These are phyloP conservation scores for Beauveria bassiana DNA, from an alignment of 2,329 filamentous ascomycete species.

Conservation along the genomic window DNA sequence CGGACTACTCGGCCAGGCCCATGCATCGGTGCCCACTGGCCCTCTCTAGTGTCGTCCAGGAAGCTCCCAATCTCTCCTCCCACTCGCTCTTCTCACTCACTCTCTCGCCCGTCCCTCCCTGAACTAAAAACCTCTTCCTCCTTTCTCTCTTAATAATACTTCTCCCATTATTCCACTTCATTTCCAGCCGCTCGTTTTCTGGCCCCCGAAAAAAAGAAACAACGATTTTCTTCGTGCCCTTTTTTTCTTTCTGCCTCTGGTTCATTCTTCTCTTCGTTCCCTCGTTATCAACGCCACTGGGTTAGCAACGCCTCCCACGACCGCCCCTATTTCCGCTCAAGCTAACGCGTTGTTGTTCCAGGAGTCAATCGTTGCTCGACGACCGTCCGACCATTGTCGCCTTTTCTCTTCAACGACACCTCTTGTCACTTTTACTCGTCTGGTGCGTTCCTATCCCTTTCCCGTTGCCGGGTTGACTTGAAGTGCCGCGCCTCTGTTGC, in stretches of 20 bases:
- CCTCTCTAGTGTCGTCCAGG: too few relatives aligned
- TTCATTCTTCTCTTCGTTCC: slow-evolving; percentile 1
- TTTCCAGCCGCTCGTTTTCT: slow-evolving; percentile 13
- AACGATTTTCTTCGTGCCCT: not conserved
- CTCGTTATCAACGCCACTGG: not conserved
- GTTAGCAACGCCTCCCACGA: not conserved
- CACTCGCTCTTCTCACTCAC: not conserved
- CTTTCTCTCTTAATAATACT: not conserved
- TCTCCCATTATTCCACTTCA: slow-evolving; percentile 3
- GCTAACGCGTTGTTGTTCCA: not conserved
- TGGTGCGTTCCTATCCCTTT: slow-evolving; percentile 3
- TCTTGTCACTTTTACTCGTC: not conserved
- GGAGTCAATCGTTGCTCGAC: slow-evolving; percentile 1
- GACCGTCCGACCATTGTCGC: not conserved
- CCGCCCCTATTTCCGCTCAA: not conserved
- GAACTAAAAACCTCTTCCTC: slow-evolving; percentile 8
- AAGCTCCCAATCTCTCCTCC: slow-evolving; percentile 1
- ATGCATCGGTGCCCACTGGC: too few relatives aligned
- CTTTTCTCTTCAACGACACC: not conserved
- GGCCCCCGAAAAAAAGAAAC: slow-evolving; percentile 3
- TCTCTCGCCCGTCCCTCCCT: not conserved
- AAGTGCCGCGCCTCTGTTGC: not conserved
- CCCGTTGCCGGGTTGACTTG: slow-evolving; percentile 5
- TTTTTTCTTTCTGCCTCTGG: not conserved
- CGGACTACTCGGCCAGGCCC: too few relatives aligned